Evolutionary conservation across 2,329 filamentous ascomycete genomes (phyloP).

Genomic region (Xylaria sp.): DNA sequence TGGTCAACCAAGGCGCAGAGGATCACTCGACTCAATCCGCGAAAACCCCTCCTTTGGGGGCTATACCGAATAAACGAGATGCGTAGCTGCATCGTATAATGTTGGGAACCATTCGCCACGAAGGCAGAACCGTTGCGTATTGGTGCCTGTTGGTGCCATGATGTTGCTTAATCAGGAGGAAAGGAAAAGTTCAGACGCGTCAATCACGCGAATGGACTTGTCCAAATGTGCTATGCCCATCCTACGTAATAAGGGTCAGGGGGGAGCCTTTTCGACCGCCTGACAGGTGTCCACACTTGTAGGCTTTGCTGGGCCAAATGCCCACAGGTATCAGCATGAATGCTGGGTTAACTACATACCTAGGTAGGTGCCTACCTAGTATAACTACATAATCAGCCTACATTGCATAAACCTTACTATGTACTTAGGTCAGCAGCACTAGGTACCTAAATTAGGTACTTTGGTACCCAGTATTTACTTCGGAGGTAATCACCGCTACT

Average conservation of each 20-base stretch:
- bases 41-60: constrained; percentile 57
- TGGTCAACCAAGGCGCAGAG: constrained; percentile 30
- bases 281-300: too few species aligned
- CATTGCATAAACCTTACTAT: too few species aligned
- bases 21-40: constrained; percentile 42
- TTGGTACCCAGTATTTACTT: too few species aligned
- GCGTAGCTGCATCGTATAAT: constrained; percentile 28
- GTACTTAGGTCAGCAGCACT: too few species aligned
- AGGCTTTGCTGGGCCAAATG: too few species aligned
- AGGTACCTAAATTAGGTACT: too few species aligned
- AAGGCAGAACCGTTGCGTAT: constrained; percentile 18
- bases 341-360: background rate
- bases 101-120: constrained; percentile 18
- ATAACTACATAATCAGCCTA: too few species aligned
- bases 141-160: constrained; percentile 29
- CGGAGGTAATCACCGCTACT: too few species aligned
- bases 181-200: constrained; percentile 17
- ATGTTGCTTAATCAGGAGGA: constrained; percentile 21
- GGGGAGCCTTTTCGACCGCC: too few species aligned
- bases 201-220: constrained; percentile 12
- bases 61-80: constrained; percentile 38
- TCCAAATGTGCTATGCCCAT: too few species aligned
- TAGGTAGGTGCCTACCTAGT: background rate
- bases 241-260: too few species aligned
- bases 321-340: too few species aligned